Evolutionary conservation across 495 filamentous ascomycete species (phyloP).

Genomic region (Pyrenula aspistea): DNA sequence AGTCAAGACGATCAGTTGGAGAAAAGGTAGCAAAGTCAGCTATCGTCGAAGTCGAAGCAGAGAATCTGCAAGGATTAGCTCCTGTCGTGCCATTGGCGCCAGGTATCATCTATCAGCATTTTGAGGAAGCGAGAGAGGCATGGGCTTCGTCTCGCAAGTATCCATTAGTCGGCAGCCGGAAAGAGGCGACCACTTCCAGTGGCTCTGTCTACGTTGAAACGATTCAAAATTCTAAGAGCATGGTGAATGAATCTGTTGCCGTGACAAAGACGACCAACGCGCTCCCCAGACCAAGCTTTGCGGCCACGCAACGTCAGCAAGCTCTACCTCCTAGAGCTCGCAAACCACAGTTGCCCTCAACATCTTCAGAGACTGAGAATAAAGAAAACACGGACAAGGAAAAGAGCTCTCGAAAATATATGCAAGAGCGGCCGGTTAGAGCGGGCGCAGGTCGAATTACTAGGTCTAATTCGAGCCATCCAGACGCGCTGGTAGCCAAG

Average conservation of each 20-base stretch:
- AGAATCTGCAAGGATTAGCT: conserved; percentile 57
- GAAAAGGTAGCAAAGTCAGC: conserved; percentile 11
- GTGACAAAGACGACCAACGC: neutral
- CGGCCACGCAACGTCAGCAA: conserved; percentile 34
- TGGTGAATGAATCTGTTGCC: neutral
- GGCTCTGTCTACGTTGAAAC: neutral
- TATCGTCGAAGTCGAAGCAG: conserved; percentile 52
- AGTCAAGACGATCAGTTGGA: conserved; percentile 12
- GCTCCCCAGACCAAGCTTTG: conserved; percentile 23
- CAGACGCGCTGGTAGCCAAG: neutral
- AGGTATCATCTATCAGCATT: conserved; percentile 48
- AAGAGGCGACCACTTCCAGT: neutral
- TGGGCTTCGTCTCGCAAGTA: neutral
- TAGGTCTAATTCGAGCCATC: neutral
- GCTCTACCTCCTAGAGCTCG: conserved; percentile 20
- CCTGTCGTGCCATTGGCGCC: conserved; percentile 57
- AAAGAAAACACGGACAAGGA: conserved; percentile 17
- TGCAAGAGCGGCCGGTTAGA: neutral
- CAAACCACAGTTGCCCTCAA: conserved; percentile 14
- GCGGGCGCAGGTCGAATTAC: neutral
- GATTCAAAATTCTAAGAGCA: neutral
- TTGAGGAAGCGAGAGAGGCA: neutral
- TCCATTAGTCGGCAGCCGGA: neutral
- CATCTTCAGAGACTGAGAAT: conserved; percentile 1
- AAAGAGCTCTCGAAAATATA: neutral